Base-by-base conservation (phyloP, 257 asterid species). In the Solanum etuberosum region DNA sequence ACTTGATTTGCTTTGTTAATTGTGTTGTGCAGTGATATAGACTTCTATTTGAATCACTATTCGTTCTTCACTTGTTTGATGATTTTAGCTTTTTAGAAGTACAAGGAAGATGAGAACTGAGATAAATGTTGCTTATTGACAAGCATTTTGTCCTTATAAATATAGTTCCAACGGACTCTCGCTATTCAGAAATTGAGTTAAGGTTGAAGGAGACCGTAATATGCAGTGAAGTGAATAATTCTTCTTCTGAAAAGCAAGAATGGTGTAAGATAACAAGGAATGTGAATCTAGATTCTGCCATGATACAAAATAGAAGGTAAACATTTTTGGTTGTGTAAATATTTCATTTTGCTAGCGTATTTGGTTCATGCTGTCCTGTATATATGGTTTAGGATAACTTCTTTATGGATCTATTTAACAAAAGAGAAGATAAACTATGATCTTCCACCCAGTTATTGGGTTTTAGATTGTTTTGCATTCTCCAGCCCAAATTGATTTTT, bases 241-340 rank as follows among this genome's bases (percentile, higher is more conserved):
- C 92, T 83, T 86, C 91, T 29, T 88, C 91, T 86, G 96, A 83
- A 54, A 92, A 92, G 90, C 93, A 87, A 86, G 93, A 92, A 88
- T 95, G 98, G 98, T 97, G 99, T 94, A 93, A 91, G 90, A 93
- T 97, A 89, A 92, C 94, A 23, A 97, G 93, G 94, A 93, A 93
- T 87, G 92, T 89, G 86, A 98, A 94, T 91, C 92, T 92, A 74
- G 90, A 74, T 85, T 94, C 96, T 87, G 98, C 97, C 88, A 84
- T 92, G 80, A 86, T 95, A 87, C 92, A 88, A 86, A 95, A 94
- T 91, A 94, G 84, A 87, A 89, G 98, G 98, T 96, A 88, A 61
- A 29, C 68, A 48, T 81, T 81, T 81, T 20, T 46, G 29, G 29
- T 81, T 80, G 9, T 80, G 63, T 43, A 80, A 29, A 81, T 31